Percentiles rank a stretch among this genome's conserved stretches.
phyloP scores from a whole-genome alignment of 1,139 yeast genomes.

The Kurtzmaniella quercitrusa region DNA sequence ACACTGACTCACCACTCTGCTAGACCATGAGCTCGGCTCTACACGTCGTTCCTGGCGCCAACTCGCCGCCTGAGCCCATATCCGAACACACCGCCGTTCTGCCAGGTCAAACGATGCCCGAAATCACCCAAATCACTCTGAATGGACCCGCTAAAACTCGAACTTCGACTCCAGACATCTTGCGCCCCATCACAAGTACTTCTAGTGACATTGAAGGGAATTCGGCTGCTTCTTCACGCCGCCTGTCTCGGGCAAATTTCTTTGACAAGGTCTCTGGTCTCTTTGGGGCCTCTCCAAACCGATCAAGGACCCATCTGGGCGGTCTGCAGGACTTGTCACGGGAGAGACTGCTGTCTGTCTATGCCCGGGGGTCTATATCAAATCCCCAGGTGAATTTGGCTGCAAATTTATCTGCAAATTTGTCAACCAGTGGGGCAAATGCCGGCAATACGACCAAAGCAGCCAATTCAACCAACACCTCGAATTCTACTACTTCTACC shows the following conservation, averaged over 20 bases:
- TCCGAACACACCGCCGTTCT: neutral
- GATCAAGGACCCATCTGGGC: conserved; percentile 13
- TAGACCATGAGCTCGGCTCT: neutral
- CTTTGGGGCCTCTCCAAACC: conserved; percentile 15
- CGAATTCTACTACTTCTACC: neutral
- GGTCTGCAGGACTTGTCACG: neutral
- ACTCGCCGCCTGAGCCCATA: conserved; percentile 15
- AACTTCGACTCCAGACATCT: neutral
- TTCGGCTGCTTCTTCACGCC: neutral
- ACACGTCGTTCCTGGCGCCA: neutral
- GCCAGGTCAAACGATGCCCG: neutral
- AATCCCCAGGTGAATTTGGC: conserved; percentile 9
- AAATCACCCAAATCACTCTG: neutral
- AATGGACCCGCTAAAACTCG: neutral
- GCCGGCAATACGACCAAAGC: conserved; percentile 1
- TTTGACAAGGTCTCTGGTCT: conserved; percentile 33
- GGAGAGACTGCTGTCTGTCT: conserved; percentile 6
- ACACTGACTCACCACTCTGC: conserved; percentile 6
- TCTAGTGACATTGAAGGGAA: conserved; percentile 11
- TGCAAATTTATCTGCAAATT: neutral
- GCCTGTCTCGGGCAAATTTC: conserved; percentile 8
- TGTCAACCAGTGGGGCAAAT: conserved; percentile 1
- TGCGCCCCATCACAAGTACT: neutral
- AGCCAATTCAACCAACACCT: neutral
- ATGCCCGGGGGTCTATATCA: conserved; percentile 4